Percentiles rank a stretch among this genome's conserved stretches.
These are phyloP conservation scores for Nemania abortiva DNA, from an alignment of 2,329 filamentous ascomycete species.

Conservation along the genomic window DNA sequence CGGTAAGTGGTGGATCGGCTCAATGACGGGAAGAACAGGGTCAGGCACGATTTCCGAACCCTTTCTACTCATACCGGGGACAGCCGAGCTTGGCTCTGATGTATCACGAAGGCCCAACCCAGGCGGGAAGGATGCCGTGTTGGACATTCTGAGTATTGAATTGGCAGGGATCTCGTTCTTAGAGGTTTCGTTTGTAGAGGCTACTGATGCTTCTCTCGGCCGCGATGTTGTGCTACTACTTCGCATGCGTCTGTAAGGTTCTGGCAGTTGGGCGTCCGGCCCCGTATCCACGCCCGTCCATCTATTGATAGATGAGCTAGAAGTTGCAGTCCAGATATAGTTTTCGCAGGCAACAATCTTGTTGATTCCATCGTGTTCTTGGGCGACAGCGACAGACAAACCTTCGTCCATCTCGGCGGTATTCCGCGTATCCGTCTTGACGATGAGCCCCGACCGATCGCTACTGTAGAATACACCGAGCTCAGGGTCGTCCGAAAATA, in stretches of 20 bases:
- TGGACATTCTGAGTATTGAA: constrained; percentile 84
- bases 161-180: constrained; percentile 79
- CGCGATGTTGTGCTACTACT: constrained; percentile 56
- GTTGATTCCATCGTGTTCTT: constrained; percentile 87
- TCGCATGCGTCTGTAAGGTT: constrained; percentile 62
- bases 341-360: constrained; percentile 77
- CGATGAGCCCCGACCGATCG: constrained; percentile 92
- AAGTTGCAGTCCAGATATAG: constrained; percentile 90
- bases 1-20: constrained; percentile 76
- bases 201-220: constrained; percentile 53
- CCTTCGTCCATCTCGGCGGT: constrained; percentile 84
- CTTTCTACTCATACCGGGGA: constrained; percentile 63
- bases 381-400: constrained; percentile 87
- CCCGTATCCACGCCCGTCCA: constrained; percentile 90
- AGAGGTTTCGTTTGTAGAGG: constrained; percentile 51
- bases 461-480: constrained; percentile 94
- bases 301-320: constrained; percentile 90
- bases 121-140: constrained; percentile 81
- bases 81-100: constrained; percentile 62
- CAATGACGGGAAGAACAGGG: constrained; percentile 60
- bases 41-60: constrained; percentile 68
- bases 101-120: constrained; percentile 61
- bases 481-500: constrained; percentile 88
- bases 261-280: constrained; percentile 74
- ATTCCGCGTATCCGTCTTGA: constrained; percentile 90